phyloP scores from a whole-genome alignment of 2,329 filamentous ascomycete species.

The Cercospora sesami region DNA sequence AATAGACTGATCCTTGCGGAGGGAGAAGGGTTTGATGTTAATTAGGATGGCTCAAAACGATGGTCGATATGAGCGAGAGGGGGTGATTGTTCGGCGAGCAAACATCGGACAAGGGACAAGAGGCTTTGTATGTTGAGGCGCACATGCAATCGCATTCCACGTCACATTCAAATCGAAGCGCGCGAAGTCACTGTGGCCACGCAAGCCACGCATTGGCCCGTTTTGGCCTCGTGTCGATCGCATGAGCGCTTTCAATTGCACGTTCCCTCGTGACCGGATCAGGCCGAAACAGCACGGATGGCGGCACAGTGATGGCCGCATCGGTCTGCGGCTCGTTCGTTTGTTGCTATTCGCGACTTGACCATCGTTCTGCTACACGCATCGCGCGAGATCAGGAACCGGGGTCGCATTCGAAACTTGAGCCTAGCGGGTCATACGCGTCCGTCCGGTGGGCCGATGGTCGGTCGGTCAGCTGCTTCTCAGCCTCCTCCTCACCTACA shows the following conservation, averaged over 20 bases:
- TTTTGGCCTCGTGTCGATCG: constrained; percentile 6
- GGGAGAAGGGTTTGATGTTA: background rate
- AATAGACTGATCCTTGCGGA: background rate
- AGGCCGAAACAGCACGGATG: background rate
- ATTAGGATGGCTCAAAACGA: background rate
- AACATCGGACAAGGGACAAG: background rate
- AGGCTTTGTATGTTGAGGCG: constrained; percentile 3
- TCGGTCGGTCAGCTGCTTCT: constrained; percentile 2
- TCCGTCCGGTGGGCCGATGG: background rate
- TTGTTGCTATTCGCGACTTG: background rate
- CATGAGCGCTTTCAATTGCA: constrained; percentile 1
- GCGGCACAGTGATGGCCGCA: background rate
- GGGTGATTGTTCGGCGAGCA: background rate
- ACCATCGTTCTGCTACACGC: background rate
- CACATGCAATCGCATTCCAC: constrained; percentile 5
- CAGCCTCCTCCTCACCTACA: background rate
- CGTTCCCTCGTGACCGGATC: background rate
- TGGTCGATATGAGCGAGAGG: background rate
- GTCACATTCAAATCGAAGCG: constrained; percentile 5
- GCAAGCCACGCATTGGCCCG: constrained; percentile 4
- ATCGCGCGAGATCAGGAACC: background rate
- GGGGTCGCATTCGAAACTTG: background rate
- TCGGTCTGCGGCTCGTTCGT: background rate
- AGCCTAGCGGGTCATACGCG: background rate
- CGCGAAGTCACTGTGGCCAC: constrained; percentile 3